Evolutionary conservation across 2,329 filamentous ascomycete genomes (phyloP).

Genomic region (Fusarium sp.): DNA sequence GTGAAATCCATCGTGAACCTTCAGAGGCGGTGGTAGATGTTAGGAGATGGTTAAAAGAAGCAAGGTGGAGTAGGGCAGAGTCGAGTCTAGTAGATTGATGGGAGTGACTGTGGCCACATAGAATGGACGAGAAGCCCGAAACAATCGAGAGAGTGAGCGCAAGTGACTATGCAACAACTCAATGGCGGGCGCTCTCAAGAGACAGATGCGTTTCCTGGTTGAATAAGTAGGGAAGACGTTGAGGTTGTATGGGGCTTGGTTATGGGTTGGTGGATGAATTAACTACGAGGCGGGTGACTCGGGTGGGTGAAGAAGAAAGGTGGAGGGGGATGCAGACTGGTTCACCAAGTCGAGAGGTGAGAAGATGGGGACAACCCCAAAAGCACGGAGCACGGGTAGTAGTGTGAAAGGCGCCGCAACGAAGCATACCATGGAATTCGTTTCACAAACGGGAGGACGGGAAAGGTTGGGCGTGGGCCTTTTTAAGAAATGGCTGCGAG

Average conservation of each 20-base stretch:
- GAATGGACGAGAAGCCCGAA: constrained; percentile 8
- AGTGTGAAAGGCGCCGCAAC: constrained; percentile 20
- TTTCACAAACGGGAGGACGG: constrained; percentile 38
- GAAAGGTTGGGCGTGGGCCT: constrained; percentile 39
- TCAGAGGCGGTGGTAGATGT: constrained; percentile 10
- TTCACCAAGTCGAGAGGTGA: constrained; percentile 6
- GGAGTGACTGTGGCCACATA: constrained; percentile 8
- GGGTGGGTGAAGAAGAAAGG: constrained; percentile 22
- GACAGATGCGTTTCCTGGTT: constrained; percentile 8
- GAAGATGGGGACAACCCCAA: background rate
- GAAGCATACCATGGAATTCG: constrained; percentile 35
- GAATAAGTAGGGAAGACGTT: constrained; percentile 18
- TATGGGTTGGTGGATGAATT: constrained; percentile 20
- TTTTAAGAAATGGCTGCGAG: constrained; percentile 37
- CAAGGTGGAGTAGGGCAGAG: constrained; percentile 28
- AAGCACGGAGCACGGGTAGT: constrained; percentile 7
- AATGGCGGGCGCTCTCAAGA: constrained; percentile 9
- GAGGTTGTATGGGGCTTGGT: constrained; percentile 19
- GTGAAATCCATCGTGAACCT: constrained; percentile 65
- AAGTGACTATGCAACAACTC: constrained; percentile 10
- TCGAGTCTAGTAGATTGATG: constrained; percentile 23
- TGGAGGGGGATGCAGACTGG: constrained; percentile 2
- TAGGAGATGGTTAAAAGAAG: constrained; percentile 10
- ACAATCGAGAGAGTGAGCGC: constrained; percentile 6
- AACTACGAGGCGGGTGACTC: constrained; percentile 19